Base-by-base conservation (phyloP, 2,329 filamentous ascomycete genomes). In the Sporothrix protearum region DNA sequence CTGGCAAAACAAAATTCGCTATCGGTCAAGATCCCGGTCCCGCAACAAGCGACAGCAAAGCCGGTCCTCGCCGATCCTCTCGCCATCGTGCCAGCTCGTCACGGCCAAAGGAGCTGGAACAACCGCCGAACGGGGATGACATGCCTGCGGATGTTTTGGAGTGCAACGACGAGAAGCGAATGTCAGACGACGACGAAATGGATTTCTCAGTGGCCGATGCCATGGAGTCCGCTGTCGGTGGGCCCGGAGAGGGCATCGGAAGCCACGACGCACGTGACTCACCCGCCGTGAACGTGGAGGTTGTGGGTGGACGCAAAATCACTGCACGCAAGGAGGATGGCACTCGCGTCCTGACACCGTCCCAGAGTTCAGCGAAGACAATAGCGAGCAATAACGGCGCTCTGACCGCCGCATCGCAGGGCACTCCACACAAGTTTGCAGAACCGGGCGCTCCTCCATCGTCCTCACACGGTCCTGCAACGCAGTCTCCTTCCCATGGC, bases 281-380 rank as follows among this genome's bases (percentile, higher is more conserved):
- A 2, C 91, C 92, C 3, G 94, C 96, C 6, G 93, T 98, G 42
- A 97, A 93, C 77, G 88, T 99, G 79, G 95, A 98, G 80, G 88
- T 97, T 55, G 94, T 91, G 51, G 89, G 92, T 22, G 92, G 90
- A 25, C 95, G 94, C 16, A 96, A 93, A 78, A 91, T 97, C 16
- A 97, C 93, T 1, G 95, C 95, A 51, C 91, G 92, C 68, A 95
- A 96, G 77, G 95, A 97, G 76, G 94, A 97, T 78, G 95, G 95
- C 5, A 96, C 93, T 2, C 86, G 92, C 72, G 89, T 98, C 71
- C 88, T 91, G 9, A 97, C 94, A 1, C 94, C 95, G 5, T 89
- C 91, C 0, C 90, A 93, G 72, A 83, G 79, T 59, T 78, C 78
- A 3, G 81, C 83, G 14, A 81, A 75, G 79, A 76, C 84, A 76